phyloP scores from a whole-genome alignment of 495 filamentous ascomycete species.

The Penicillium robsamsonii region DNA sequence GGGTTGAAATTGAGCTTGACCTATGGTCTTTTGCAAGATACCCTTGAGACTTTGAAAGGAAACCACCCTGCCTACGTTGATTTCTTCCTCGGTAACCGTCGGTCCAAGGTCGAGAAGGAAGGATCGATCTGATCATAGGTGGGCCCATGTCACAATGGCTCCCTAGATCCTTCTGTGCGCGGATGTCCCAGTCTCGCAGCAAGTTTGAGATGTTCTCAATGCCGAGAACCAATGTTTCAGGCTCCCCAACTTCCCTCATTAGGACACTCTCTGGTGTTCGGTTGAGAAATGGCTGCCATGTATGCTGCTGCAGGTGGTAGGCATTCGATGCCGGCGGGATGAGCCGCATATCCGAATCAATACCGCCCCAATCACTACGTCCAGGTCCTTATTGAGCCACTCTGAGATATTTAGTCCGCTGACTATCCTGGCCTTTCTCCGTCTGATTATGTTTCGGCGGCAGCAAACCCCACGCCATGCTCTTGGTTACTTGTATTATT shows the following conservation, averaged over 20 bases:
- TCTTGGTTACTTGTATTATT: slow-evolving; percentile 9
- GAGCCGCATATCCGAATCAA: neutral
- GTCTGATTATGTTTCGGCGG: neutral
- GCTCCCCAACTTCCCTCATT: neutral
- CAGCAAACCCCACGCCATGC: neutral
- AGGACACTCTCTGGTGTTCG: neutral
- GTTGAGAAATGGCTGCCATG: neutral
- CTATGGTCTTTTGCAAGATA: slow-evolving; percentile 81
- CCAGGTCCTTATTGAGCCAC: neutral
- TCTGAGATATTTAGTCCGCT: slow-evolving; percentile 1
- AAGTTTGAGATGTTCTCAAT: neutral
- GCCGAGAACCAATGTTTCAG: neutral
- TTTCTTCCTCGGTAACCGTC: slow-evolving; percentile 51
- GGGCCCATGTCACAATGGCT: neutral
- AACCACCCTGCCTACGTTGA: slow-evolving; percentile 70
- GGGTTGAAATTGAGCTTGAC: slow-evolving; percentile 73
- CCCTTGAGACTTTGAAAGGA: slow-evolving; percentile 59
- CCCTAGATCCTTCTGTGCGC: neutral
- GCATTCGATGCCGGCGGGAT: neutral
- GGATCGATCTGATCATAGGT: slow-evolving; percentile 20
- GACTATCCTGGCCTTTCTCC: neutral
- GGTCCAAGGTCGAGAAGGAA: slow-evolving; percentile 17
- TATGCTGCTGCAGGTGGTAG: neutral
- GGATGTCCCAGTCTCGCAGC: neutral
- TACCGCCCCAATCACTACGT: neutral